Evolutionary conservation across 805 yeast genomes (phyloP), one percentile per base, ranked within the genome.

Genomic region (Torulaspora quercuum): DNA sequence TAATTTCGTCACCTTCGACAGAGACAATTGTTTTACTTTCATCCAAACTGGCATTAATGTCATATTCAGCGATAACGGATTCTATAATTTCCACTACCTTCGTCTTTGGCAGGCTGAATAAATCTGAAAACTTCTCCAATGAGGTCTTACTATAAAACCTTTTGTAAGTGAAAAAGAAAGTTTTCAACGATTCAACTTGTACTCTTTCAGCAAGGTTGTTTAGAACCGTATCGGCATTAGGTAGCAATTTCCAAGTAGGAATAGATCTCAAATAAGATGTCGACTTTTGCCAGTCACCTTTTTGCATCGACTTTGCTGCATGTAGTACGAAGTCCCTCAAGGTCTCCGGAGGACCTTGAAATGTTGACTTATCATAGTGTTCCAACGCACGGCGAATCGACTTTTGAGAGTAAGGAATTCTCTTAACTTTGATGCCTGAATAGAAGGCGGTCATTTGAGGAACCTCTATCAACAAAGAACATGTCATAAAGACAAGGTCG

Each of bases 301-400:
- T 75, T 59, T 84, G 85, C 63, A 92, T 76, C 20, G 86, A 78
- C 65, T 80, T 80, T 26, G 97, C 94, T 32, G 97, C 95, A 62
- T 84, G 85, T 73, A 90, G 80, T 52, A 92, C 81, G 65, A 77
- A 85, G 63, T 92, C 99, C 56, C 94, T 82, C 29, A 94, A 84
- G 62, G 89, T 86, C 68, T 92, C 98, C 37, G 97, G 95, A 31
- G 98, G 98, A 28, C 97, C 98, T 46, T 87, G 86, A 73, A 90
- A 92, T 40, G 82, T 82, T 64, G 89, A 95, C 65, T 90, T 82
- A 60, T 89, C 96, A 58, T 85, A 88, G 69, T 82, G 84, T 61
- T 92, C 97, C 50, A 92, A 74, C 62, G 84, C 77, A 60, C 95
- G 80, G 66, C 90, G 82, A 72, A 92, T 88, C 18, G 95, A 85